Conservation (phyloP, 2,329 filamentous ascomycete species). For the Dactylonectria estremocensis region DNA sequence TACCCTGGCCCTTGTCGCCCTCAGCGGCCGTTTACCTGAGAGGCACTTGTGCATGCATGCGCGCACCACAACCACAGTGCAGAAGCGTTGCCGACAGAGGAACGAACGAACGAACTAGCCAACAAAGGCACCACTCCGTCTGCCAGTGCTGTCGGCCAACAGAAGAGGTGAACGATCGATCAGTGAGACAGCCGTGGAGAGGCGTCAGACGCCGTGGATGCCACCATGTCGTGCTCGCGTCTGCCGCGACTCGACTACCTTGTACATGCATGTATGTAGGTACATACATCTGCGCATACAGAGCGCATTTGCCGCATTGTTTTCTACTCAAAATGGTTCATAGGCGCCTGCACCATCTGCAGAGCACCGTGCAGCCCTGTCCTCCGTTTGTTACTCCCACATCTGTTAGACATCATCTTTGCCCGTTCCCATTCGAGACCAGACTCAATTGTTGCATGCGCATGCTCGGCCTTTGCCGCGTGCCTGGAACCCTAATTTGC, state of each 20-base stretch:
- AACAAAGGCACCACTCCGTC: conserved; percentile 20
- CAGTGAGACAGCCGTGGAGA: conserved; percentile 35
- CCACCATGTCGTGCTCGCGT: conserved; percentile 46
- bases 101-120: conserved; percentile 32
- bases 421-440: not conserved
- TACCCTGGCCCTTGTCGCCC: conserved; percentile 38
- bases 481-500: conserved; percentile 2
- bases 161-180: conserved; percentile 42
- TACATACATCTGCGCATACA: conserved; percentile 17
- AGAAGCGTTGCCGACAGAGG: conserved; percentile 28
- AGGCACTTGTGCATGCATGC: conserved; percentile 43
- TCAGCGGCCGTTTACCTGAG: conserved; percentile 44
- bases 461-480: not conserved
- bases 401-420: not conserved
- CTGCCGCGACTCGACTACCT: conserved; percentile 37
- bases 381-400: not conserved
- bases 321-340: not conserved
- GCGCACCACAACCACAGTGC: conserved; percentile 33
- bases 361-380: not conserved
- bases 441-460: conserved; percentile 14
- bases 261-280: conserved; percentile 24
- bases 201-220: conserved; percentile 37
- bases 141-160: conserved; percentile 2
- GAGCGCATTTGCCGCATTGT: not conserved
- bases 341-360: not conserved